phyloP scores from a whole-genome alignment of 2,329 filamentous ascomycete species.

The Exophiala mesophila region DNA sequence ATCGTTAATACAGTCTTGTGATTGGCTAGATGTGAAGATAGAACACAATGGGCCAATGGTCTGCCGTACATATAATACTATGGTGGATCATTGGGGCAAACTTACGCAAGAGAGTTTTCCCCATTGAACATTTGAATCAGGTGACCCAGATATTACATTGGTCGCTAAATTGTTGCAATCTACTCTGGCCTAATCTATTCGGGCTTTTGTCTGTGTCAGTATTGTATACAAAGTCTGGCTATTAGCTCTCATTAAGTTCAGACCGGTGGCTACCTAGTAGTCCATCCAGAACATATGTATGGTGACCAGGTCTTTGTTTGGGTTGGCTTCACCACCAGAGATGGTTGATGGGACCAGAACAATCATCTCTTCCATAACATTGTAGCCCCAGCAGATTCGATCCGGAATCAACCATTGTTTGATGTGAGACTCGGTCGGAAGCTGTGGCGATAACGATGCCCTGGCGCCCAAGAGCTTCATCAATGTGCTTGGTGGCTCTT shows the following conservation, averaged over 20 bases:
- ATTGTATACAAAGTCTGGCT: no score
- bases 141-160: no score
- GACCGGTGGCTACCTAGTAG: background rate
- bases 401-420: slow-evolving; percentile 23
- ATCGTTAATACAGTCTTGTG: background rate
- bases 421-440: slow-evolving; percentile 11
- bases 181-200: no score
- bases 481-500: slow-evolving; percentile 23
- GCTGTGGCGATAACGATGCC: slow-evolving; percentile 10
- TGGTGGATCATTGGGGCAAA: no score
- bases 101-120: no score
- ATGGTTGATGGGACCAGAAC: slow-evolving; percentile 19
- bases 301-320: background rate
- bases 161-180: no score
- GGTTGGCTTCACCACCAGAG: background rate
- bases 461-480: slow-evolving; percentile 19
- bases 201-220: no score
- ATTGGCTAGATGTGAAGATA: no score
- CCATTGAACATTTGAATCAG: no score
- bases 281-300: background rate
- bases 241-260: no score
- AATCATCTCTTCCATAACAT: slow-evolving; percentile 36
- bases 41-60: no score
- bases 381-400: slow-evolving; percentile 40
- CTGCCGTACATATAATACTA: no score